Conservation (phyloP, 176 grass and related monocot genomes). For the Leersia perrieri region DNA sequence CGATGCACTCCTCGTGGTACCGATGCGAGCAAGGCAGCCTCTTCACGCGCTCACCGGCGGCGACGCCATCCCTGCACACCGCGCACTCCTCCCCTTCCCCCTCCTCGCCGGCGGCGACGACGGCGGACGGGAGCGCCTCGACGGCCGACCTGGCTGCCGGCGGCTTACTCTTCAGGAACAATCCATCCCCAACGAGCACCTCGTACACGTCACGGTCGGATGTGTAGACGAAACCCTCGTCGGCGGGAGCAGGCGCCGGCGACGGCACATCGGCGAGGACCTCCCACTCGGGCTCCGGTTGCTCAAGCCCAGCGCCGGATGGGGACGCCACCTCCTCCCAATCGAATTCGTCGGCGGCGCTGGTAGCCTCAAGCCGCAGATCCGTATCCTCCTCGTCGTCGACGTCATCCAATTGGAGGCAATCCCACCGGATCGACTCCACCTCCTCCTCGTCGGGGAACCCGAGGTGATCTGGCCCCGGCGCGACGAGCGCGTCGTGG, state of each 20-base stretch:
- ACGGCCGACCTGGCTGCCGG: slow-evolving; percentile 52
- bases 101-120: slow-evolving; percentile 40
- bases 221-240: slow-evolving; percentile 77
- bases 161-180: slow-evolving; percentile 51
- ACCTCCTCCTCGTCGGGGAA: slow-evolving; percentile 51
- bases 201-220: slow-evolving; percentile 51
- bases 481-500: slow-evolving; percentile 41
- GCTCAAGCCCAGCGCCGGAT: background rate
- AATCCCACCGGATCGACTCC: slow-evolving; percentile 60
- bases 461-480: slow-evolving; percentile 43
- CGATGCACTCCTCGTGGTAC: slow-evolving; percentile 88
- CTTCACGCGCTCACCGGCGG: slow-evolving; percentile 55
- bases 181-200: slow-evolving; percentile 61
- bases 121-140: slow-evolving; percentile 47
- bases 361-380: slow-evolving; percentile 19
- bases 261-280: slow-evolving; percentile 44
- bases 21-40: slow-evolving; percentile 73
- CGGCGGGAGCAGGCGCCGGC: slow-evolving; percentile 11
- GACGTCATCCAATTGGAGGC: slow-evolving; percentile 51
- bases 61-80: slow-evolving; percentile 69
- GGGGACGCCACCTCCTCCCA: slow-evolving; percentile 68
- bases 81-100: slow-evolving; percentile 56
- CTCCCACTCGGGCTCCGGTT: slow-evolving; percentile 62
- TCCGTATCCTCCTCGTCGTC: slow-evolving; percentile 42
- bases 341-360: slow-evolving; percentile 56